A percentile compares a stretch with the other conserved stretches of the same genome.
phyloP scores from a whole-genome alignment of 163 green algal genomes.

The Chloroidium sp. region DNA sequence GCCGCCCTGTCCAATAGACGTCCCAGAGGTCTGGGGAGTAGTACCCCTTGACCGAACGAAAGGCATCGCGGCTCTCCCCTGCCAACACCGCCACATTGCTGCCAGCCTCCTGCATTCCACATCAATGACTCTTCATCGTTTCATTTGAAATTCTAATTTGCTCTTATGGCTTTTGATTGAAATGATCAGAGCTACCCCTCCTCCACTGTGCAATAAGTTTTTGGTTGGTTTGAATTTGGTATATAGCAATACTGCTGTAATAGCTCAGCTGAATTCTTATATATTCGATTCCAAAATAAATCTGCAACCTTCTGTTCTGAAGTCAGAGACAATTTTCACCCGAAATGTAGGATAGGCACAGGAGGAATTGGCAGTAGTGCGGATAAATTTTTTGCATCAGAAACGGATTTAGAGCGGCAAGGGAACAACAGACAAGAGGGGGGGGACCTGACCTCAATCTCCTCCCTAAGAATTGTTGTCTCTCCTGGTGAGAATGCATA shows the following conservation, averaged over 20 bases:
- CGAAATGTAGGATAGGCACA: neutral
- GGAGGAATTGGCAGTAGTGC: neutral
- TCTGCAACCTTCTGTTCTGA: too few species aligned
- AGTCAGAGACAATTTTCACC: too few species aligned
- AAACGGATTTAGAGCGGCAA: too few species aligned
- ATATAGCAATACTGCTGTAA: too few species aligned
- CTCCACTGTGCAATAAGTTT: too few species aligned
- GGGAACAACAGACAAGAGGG: neutral
- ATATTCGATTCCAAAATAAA: too few species aligned
- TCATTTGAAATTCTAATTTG: neutral
- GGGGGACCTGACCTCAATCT: constrained; percentile 10
- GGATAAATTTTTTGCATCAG: neutral
- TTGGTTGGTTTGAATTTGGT: too few species aligned
- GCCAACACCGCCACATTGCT: constrained; percentile 4
- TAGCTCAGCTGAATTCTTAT: too few species aligned
- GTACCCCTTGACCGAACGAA: constrained; percentile 38
- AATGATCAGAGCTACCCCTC: too few species aligned
- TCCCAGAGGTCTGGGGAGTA: constrained; percentile 36
- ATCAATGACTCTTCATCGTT: too few species aligned
- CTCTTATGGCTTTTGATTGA: too few species aligned
- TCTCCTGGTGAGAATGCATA: constrained; percentile 33
- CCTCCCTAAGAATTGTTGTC: constrained; percentile 29
- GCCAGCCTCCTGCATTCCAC: neutral
- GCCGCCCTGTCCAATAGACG: constrained; percentile 45
- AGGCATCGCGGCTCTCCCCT: constrained; percentile 10